Evolutionary conservation across 2,329 filamentous ascomycete species (phyloP).

Genomic region (Colletotrichum trifolii): DNA sequence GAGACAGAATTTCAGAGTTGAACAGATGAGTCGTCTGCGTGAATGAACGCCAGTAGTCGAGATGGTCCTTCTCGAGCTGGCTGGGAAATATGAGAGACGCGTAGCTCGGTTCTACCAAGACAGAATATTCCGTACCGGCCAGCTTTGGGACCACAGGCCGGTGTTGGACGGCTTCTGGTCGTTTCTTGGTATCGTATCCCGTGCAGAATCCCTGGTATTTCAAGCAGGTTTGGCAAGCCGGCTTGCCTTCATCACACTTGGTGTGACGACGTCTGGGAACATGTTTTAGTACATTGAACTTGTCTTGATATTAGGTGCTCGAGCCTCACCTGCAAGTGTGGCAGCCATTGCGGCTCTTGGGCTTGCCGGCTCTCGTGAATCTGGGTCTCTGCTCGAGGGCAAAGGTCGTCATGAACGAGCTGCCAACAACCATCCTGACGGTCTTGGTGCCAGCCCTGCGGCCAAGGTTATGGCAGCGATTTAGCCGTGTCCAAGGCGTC

Average conservation of each 20-base stretch:
- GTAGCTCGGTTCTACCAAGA: conserved; percentile 2
- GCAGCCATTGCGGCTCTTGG: conserved; percentile 20
- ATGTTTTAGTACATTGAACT: neutral
- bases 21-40: neutral
- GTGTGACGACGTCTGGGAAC: conserved; percentile 6
- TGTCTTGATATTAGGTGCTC: neutral
- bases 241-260: conserved; percentile 27
- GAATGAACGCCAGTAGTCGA: conserved; percentile 23
- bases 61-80: conserved; percentile 24
- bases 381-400: neutral
- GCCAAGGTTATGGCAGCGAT: too few species aligned
- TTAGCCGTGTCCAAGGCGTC: too few species aligned
- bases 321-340: conserved; percentile 22
- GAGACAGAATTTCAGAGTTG: conserved; percentile 1
- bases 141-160: conserved; percentile 8
- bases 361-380: conserved; percentile 19
- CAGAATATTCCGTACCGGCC: neutral
- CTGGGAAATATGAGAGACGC: conserved; percentile 12
- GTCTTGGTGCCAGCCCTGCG: too few species aligned
- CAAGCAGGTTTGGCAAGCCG: conserved; percentile 19
- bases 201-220: conserved; percentile 22
- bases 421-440: too few species aligned
- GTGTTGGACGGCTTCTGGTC: neutral
- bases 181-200: conserved; percentile 1
- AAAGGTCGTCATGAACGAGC: neutral